Conservation (phyloP, 495 filamentous ascomycete species). For the Evernia prunastri region DNA sequence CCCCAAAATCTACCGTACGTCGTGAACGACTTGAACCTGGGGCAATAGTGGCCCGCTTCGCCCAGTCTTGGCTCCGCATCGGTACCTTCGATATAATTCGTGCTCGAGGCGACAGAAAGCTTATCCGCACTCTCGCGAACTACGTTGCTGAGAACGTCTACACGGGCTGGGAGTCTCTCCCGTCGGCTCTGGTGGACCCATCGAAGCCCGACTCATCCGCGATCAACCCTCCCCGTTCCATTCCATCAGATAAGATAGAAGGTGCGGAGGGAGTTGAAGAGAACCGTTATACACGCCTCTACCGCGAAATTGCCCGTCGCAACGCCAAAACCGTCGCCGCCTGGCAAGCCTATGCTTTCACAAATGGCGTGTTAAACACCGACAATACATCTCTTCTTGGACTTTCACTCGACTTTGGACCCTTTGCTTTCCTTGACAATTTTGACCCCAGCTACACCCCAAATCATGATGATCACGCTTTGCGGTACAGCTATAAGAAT, state of each 20-base stretch:
- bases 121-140: constrained; percentile 65
- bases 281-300: constrained; percentile 81
- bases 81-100: constrained; percentile 89
- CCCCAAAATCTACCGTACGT: constrained; percentile 62
- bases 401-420: constrained; percentile 85
- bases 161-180: constrained; percentile 73
- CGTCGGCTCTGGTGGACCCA: constrained; percentile 47
- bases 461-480: constrained; percentile 86
- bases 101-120: constrained; percentile 67
- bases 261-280: constrained; percentile 59
- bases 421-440: constrained; percentile 93
- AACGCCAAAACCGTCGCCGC: constrained; percentile 86
- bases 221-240: constrained; percentile 39
- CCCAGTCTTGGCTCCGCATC: constrained; percentile 79
- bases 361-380: constrained; percentile 94
- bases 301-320: constrained; percentile 75
- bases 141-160: constrained; percentile 85
- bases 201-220: constrained; percentile 31
- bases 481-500: constrained; percentile 87
- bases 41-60: constrained; percentile 85
- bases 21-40: constrained; percentile 87
- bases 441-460: constrained; percentile 94
- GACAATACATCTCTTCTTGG: constrained; percentile 93
- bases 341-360: constrained; percentile 97
- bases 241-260: constrained; percentile 53